phyloP scores from a whole-genome alignment of 108 stramenopile species.

The Discostella stelligeroides region DNA sequence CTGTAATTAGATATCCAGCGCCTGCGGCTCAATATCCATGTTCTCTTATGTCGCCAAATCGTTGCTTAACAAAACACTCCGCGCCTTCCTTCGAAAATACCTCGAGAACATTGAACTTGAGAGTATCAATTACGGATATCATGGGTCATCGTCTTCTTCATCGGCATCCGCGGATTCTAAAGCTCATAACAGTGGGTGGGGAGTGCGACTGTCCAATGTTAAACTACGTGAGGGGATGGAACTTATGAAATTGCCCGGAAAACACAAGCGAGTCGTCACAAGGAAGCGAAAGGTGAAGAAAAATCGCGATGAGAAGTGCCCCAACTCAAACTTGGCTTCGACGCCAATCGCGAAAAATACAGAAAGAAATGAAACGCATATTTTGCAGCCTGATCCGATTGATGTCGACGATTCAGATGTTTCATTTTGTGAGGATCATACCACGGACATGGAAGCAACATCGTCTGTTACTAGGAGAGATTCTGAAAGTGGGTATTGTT shows the following conservation, averaged over 20 bases:
- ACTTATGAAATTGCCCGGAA: conserved; percentile 73
- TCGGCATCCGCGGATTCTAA: background rate
- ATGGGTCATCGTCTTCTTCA: too few species aligned
- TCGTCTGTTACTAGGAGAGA: conserved; percentile 15
- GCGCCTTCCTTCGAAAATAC: conserved; percentile 78
- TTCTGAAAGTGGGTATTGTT: conserved; percentile 40
- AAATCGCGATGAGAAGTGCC: conserved; percentile 29
- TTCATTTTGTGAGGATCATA: background rate
- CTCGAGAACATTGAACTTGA: conserved; percentile 81
- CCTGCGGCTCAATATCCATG: too few species aligned
- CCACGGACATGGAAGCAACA: background rate
- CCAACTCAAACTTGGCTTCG: background rate
- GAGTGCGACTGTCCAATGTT: conserved; percentile 79
- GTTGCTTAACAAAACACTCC: conserved; percentile 72
- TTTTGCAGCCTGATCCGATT: background rate
- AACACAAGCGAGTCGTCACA: conserved; percentile 43
- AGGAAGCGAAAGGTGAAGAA: conserved; percentile 42
- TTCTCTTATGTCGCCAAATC: conserved; percentile 67
- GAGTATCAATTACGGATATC: conserved; percentile 56
- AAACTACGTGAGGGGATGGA: conserved; percentile 79
- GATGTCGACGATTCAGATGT: background rate
- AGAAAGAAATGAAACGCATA: background rate
- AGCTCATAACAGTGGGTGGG: conserved; percentile 66
- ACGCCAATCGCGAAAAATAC: background rate
- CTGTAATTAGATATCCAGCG: too few species aligned